Evolutionary conservation across 345 rosid species (phyloP), one percentile per base, ranked within the genome.

Genomic region (Alliaria petiolata): DNA sequence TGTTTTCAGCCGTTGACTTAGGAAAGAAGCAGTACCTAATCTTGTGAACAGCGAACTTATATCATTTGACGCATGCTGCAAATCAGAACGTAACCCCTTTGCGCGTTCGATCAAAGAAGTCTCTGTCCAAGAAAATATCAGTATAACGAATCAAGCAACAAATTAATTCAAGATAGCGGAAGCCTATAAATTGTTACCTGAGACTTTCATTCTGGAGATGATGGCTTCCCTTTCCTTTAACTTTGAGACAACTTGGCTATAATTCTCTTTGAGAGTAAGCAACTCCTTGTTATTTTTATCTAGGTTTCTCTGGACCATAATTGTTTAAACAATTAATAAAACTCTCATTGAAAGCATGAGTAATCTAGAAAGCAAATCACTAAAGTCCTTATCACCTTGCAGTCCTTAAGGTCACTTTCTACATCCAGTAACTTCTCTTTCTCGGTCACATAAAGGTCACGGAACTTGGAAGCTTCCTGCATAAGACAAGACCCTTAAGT

Each of bases 41-140:
- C 79, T 87, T 65, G 83, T 67, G 65, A 83, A 85, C 59, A 93
- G 65, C 17, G 76, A 89, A 84, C 70, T 81, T 79, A 93, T 78
- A 80, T 91, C 95, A 13, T 85, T 84, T 51, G 97, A 91, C 17
- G 98, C 97, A 80, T 79, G 77, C 69, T 85, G 88, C 83, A 93
- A 80, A 76, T 86, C 96, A 65, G 75, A 50, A 31, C 87, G 79
- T 61, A 91, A 43, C 69, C 83, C 91, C 82, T 86, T 89, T 60
- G 93, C 89, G 14, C 80, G 77, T 46, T 83, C 84, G 62, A 89
- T 75, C 67, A 93, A 76, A 46, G 85, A 72, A 50, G 74, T 81
- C 82, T 89, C 97, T 91, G 88, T 69, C 73, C 40, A 52, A 61
- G 6, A 36, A 42, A 59, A 39, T n/a, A 22, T 75, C 17, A 69